Evolutionary conservation across 2,329 filamentous ascomycete genomes (phyloP).

Genomic region (Hymenoscyphus scutula): DNA sequence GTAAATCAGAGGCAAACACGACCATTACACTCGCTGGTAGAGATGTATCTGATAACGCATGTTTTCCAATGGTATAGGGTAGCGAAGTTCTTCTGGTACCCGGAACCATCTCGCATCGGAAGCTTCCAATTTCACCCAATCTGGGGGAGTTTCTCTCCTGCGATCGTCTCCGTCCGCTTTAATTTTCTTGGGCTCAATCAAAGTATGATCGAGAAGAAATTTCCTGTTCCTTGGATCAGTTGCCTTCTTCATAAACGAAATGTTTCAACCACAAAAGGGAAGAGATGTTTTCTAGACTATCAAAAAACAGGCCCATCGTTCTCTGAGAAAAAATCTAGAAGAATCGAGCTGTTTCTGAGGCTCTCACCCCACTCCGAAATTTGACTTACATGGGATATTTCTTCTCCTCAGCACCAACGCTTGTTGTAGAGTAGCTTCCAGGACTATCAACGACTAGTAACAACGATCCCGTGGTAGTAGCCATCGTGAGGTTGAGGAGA

Average conservation of each 20-base stretch:
- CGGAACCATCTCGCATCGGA: constrained; percentile 86
- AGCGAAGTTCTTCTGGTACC: constrained; percentile 62
- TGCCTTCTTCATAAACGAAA: no score
- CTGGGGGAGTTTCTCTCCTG: constrained; percentile 35
- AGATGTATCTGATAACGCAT: constrained; percentile 94
- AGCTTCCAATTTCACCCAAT: constrained; percentile 73
- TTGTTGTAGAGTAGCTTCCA: constrained; percentile 85
- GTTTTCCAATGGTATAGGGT: constrained; percentile 85
- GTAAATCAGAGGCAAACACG: no score
- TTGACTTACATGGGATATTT: constrained; percentile 72
- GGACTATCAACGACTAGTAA: constrained; percentile 90
- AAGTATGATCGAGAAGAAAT: constrained; percentile 82
- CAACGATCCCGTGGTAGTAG: constrained; percentile 57
- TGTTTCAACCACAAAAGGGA: no score
- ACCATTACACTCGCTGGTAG: constrained; percentile 51
- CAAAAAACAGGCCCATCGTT: no score
- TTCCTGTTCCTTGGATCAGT: constrained; percentile 39
- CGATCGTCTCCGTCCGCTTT: constrained; percentile 35
- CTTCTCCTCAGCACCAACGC: constrained; percentile 57
- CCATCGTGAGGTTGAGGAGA: constrained; percentile 64
- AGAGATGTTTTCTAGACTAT: no score
- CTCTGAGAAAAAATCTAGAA: no score
- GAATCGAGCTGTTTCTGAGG: no score
- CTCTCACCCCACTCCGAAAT: no score
- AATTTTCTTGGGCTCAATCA: constrained; percentile 47